Base-by-base conservation (phyloP, 768 basidiomycete species). In the Obba rivulosa region DNA sequence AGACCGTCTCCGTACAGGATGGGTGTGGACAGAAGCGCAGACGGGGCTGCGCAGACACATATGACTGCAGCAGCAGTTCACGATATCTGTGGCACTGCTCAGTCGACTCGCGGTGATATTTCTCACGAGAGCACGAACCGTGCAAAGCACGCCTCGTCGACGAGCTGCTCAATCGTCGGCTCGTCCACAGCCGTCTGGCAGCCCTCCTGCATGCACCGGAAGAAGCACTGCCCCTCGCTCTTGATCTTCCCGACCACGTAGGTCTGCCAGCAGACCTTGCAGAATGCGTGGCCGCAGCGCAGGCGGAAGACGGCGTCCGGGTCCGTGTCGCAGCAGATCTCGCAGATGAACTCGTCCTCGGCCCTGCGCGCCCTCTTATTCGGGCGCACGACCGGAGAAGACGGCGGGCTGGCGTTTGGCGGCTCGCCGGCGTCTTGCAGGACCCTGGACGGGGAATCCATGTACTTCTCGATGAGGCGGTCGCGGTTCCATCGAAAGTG, bases 21-120 rank as follows among this genome's bases (percentile, higher is more conserved):
- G 95, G 94, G 56, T 90, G 91, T 2, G 96, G 96, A 64, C 96
- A 99, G 74, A 89, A 99, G 60, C 88, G 85, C 57, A 98, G 76
- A 43, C 79, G 79, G 22, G 82, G 69, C 63, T 84, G 85, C 57
- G 88, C 88, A 18, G 78, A 79, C n/a, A 99, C 96, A 66, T 89
- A 98, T 64, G 93, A 82, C 51, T 92, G 83, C 37, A 87, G 80
- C 31, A 95, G 72, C 18, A 99, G 79, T 59, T 92, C 90, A 51
- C 86, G 80, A 71, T 61, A 60, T 16, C 62, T 63, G 40, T n/a
- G 31, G 17, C 14, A 13, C 3, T 18, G 31, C 34, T 13, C 34
- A 46, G 18, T 20, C 21, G n/a, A 46, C 20, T 23, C 25, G 3
- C n/a, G 43, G 16, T 43, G 20, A 5, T 8, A 39, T 8, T 16